Conservation (phyloP, 768 basidiomycete species). For the Punctularia strigosozonata region DNA sequence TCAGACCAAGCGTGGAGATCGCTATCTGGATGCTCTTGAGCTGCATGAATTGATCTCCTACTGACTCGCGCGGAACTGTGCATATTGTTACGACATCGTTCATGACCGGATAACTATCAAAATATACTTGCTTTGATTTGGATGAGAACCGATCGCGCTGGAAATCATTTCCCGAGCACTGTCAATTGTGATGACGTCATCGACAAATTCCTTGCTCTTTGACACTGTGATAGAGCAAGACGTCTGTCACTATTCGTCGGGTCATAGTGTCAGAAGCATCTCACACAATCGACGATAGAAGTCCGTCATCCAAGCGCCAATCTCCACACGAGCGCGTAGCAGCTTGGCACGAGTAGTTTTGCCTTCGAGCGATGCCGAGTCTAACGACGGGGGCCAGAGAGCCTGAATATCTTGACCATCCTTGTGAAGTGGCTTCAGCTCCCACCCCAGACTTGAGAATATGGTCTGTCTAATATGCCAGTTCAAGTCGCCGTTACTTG, state of each 20-base stretch:
- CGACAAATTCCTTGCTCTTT: no score
- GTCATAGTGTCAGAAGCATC: no score
- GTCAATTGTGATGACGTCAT: conserved; percentile 45
- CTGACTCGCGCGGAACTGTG: conserved; percentile 43
- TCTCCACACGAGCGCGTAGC: conserved; percentile 73
- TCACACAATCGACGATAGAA: conserved; percentile 38
- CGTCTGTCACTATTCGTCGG: no score
- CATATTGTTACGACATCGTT: conserved; percentile 3
- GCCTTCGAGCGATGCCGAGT: conserved; percentile 26
- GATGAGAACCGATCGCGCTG: conserved; percentile 61
- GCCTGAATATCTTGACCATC: conserved; percentile 8
- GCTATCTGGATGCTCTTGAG: conserved; percentile 25
- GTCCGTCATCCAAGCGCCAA: conserved; percentile 53
- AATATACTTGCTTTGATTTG: conserved; percentile 51
- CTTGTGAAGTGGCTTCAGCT: conserved; percentile 11
- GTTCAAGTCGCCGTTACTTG: conserved; percentile 6
- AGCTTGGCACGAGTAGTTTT: conserved; percentile 46
- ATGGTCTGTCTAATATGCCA: conserved; percentile 21
- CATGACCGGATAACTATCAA: neutral
- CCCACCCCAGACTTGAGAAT: conserved; percentile 31
- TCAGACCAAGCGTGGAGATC: conserved; percentile 50
- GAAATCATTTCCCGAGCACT: conserved; percentile 63
- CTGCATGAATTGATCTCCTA: conserved; percentile 30
- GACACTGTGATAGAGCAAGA: no score
- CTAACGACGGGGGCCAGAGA: neutral